Evolutionary conservation across 371 early-diverging fungal genomes (phyloP).

Genomic region (Mortierella sp.): DNA sequence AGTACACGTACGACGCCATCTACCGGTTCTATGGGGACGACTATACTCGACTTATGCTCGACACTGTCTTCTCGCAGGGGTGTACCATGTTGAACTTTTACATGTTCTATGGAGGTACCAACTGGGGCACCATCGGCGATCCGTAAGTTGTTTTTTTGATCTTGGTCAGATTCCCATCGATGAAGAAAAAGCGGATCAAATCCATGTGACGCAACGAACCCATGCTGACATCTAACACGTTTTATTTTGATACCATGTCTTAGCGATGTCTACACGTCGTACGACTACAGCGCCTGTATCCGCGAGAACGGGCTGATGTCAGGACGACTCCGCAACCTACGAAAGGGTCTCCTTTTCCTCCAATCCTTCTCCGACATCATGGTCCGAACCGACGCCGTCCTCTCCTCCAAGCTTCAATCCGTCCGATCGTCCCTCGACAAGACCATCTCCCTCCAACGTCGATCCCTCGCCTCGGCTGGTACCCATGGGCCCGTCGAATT

Average conservation of each 20-base stretch:
- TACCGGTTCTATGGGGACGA: slow-evolving; percentile 80
- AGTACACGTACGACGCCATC: slow-evolving; percentile 79
- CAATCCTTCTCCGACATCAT: slow-evolving; percentile 76
- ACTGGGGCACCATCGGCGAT: slow-evolving; percentile 87
- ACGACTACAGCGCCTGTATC: slow-evolving; percentile 86
- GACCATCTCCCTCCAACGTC: slow-evolving; percentile 68
- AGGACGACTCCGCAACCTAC: slow-evolving; percentile 74
- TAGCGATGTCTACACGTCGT: slow-evolving; percentile 84
- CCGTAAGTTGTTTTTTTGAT: slow-evolving; percentile 63
- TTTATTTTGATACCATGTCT: neutral
- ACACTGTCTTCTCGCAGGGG: slow-evolving; percentile 79
- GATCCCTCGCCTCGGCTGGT: slow-evolving; percentile 3
- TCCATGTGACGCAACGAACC: neutral
- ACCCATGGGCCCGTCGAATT: slow-evolving; percentile 63
- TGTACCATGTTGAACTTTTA: slow-evolving; percentile 77
- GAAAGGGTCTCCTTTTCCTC: slow-evolving; percentile 72
- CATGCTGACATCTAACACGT: neutral
- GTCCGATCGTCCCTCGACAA: slow-evolving; percentile 62
- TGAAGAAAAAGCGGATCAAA: neutral
- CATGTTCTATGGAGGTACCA: slow-evolving; percentile 90
- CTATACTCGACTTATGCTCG: slow-evolving; percentile 76
- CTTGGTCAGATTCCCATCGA: neutral
- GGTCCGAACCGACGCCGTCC: slow-evolving; percentile 65
- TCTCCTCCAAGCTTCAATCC: slow-evolving; percentile 30
- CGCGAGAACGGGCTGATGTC: slow-evolving; percentile 84